phyloP scores from a whole-genome alignment of 2,329 filamentous ascomycete species.

The Kalmusia sp. region DNA sequence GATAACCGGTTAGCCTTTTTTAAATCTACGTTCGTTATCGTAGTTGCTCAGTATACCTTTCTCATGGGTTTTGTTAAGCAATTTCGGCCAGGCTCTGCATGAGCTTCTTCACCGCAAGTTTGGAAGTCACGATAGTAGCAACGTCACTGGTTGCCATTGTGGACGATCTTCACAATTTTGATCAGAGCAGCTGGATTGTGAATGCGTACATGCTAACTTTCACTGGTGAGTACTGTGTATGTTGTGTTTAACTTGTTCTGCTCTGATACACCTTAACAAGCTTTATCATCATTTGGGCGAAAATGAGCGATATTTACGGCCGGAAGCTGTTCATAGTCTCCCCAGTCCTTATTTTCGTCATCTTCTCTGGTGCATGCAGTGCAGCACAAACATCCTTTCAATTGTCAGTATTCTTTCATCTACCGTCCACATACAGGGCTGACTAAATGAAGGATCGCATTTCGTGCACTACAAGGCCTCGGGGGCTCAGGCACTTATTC shows the following conservation, averaged over 20 bases:
- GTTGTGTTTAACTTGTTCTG: neutral
- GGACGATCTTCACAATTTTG: constrained; percentile 37
- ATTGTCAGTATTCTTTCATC: constrained; percentile 15
- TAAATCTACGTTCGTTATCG: too few relatives aligned
- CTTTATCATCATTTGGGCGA: constrained; percentile 41
- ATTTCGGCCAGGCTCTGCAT: constrained; percentile 7
- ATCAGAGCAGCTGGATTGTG: constrained; percentile 41
- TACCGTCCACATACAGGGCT: neutral
- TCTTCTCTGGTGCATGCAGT: constrained; percentile 39
- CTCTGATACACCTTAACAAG: constrained; percentile 16
- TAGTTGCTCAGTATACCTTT: too few relatives aligned
- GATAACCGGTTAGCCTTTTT: too few relatives aligned
- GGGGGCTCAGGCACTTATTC: constrained; percentile 36
- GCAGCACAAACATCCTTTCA: constrained; percentile 36
- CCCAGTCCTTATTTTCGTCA: constrained; percentile 33
- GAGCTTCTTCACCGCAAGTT: constrained; percentile 37
- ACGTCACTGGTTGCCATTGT: constrained; percentile 43
- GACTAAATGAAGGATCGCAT: constrained; percentile 32
- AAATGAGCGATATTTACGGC: constrained; percentile 41
- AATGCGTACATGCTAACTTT: constrained; percentile 45
- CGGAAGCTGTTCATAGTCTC: constrained; percentile 33
- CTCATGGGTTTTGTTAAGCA: too few relatives aligned
- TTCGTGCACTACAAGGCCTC: constrained; percentile 40
- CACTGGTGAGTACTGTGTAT: constrained; percentile 29
- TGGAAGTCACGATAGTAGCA: constrained; percentile 46